phyloP scores from a whole-genome alignment of 306 rosid species.

The Hylodesmum podocarpum region DNA sequence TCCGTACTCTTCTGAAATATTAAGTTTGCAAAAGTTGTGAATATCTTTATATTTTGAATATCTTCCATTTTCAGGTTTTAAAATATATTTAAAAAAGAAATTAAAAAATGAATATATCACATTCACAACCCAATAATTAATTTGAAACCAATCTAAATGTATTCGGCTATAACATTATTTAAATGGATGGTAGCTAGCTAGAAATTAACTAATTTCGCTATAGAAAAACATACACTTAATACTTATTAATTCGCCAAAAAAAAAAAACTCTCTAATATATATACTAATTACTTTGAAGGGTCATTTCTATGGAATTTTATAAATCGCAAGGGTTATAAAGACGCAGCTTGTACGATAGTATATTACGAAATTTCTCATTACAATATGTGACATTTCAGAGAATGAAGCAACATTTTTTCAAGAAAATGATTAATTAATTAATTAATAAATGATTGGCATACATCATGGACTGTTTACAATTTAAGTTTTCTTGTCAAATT shows the following conservation, averaged over 20 bases:
- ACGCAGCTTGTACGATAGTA: not conserved
- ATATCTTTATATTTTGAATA: no score
- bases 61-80: no score
- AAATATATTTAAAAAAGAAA: no score
- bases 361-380: not conserved
- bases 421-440: not conserved
- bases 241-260: not conserved
- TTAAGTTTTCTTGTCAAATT: not conserved
- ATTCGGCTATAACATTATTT: not conserved
- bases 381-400: not conserved
- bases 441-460: not conserved
- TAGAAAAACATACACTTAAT: not conserved
- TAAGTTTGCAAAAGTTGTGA: no score
- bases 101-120: no score
- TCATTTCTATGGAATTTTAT: not conserved
- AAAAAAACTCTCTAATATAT: no score
- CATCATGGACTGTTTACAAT: not conserved
- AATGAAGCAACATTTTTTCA: not conserved
- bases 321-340: not conserved
- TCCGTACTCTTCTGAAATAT: no score
- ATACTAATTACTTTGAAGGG: not conserved
- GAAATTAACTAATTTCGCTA: not conserved
- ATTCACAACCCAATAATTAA: not conserved
- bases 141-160: not conserved
- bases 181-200: not conserved